Conservation (phyloP, 371 early-diverging fungal genomes). For the Haplosporangium sp. region DNA sequence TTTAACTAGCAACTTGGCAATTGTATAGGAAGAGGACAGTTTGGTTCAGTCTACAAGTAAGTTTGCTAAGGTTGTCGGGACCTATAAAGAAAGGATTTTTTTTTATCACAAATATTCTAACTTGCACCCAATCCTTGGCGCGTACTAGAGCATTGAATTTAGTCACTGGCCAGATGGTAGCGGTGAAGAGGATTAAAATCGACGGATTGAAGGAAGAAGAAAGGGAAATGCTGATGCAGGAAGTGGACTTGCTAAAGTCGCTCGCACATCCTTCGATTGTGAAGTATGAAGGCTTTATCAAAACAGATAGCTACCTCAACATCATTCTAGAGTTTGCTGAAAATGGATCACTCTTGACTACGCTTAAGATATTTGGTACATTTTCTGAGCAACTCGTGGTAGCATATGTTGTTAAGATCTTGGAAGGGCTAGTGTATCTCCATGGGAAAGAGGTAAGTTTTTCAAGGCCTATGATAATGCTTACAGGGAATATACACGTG, state of each 20-base stretch:
- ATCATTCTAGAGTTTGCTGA: slow-evolving; percentile 95
- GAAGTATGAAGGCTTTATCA: slow-evolving; percentile 87
- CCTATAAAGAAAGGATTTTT: no score
- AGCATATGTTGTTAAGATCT: slow-evolving; percentile 90
- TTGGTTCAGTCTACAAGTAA: slow-evolving; percentile 85
- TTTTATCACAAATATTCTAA: no score
- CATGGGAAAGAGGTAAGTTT: slow-evolving; percentile 79
- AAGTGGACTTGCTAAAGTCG: slow-evolving; percentile 78
- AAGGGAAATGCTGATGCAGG: slow-evolving; percentile 75
- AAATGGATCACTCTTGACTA: slow-evolving; percentile 92
- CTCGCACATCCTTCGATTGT: slow-evolving; percentile 89
- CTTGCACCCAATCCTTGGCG: no score
- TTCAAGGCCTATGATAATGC: background rate
- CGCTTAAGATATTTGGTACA: slow-evolving; percentile 90
- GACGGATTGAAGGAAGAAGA: slow-evolving; percentile 71
- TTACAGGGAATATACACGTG: background rate
- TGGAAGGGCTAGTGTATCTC: slow-evolving; percentile 91
- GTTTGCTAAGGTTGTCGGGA: background rate
- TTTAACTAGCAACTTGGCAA: slow-evolving; percentile 75
- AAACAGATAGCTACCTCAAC: slow-evolving; percentile 77
- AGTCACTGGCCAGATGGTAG: slow-evolving; percentile 88
- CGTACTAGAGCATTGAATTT: slow-evolving; percentile 78
- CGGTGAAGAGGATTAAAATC: slow-evolving; percentile 87
- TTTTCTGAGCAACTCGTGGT: slow-evolving; percentile 95
- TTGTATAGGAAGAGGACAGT: slow-evolving; percentile 93